phyloP scores from a whole-genome alignment of 208 protist genomes.

The Leishmania gerbilli region DNA sequence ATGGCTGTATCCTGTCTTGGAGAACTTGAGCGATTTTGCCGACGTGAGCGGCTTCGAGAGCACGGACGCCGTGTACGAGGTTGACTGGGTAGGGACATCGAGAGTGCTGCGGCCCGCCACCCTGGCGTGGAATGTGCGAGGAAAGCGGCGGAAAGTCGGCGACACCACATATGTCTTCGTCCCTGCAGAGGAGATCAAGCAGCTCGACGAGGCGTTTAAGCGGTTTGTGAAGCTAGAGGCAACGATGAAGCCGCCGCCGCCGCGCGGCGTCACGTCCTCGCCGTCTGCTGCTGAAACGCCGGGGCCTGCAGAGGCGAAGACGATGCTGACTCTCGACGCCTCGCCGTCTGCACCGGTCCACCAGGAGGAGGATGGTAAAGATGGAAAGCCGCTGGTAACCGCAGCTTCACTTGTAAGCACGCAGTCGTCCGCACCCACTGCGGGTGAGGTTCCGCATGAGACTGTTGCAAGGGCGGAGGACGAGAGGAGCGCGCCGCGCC shows the following conservation, averaged over 20 bases:
- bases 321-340: background rate
- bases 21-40: constrained; percentile 39
- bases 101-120: constrained; percentile 65
- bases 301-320: background rate
- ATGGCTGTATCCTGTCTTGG: constrained; percentile 80
- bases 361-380: background rate
- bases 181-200: constrained; percentile 49
- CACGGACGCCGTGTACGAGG: constrained; percentile 64
- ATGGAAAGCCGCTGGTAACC: background rate
- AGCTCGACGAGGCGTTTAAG: constrained; percentile 64
- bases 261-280: background rate
- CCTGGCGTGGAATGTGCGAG: constrained; percentile 56
- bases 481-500: constrained; percentile 2
- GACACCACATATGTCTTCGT: constrained; percentile 61
- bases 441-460: background rate
- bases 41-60: constrained; percentile 49
- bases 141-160: constrained; percentile 44
- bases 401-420: background rate
- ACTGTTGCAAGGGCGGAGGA: background rate
- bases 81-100: constrained; percentile 44
- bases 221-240: constrained; percentile 60
- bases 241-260: constrained; percentile 15
- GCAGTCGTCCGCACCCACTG: background rate
- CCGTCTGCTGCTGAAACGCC: background rate
- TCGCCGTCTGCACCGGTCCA: background rate